Base-by-base conservation (phyloP, 768 basidiomycete species). In the Artomyces pyxidatus region DNA sequence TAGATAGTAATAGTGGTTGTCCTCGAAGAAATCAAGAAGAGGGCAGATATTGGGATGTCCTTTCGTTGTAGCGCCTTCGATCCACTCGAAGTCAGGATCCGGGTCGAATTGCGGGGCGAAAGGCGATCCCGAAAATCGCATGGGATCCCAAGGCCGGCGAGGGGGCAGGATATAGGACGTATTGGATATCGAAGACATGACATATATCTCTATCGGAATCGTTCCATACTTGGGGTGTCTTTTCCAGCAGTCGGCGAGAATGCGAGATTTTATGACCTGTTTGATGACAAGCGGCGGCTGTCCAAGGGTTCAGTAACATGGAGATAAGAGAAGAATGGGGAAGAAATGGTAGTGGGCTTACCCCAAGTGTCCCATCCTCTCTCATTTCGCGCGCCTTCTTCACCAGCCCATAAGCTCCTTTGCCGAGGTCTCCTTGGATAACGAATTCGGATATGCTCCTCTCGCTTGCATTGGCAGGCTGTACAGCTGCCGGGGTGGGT, bases 181-280 rank as follows among this genome's bases (percentile, higher is more conserved):
- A 54, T 84, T 78, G 42, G 89, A 92, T 65, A 91, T 84, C 41
- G 87, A 81, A 50, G 88, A 88, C 89, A 92, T 88, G 61, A 92
- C 88, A 63, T 87, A 88, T 22, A 95, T 95, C 69, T 99, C 96
- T 70, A 98, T 95, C 14, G 96, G 95, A 59, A 98, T 96, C 7
- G 96, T 96, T 49, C 95, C 95, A 64, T 88, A 79, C 53, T 85
- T 80, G 37, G 88, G 87, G 64, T 99, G 95, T 61, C 88, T 89
- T 72, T 98, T 98, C 96, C 96, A 99, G 66, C 95, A 98, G 69
- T 99, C 95, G 26, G 95, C 95, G 45, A 99, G 77, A 51, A 99
- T 99, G 45, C 96, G 88, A 41, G 90, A 93, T 67, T 98, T 98
- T 73, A 98, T 94, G 61, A 98, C 85, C 67, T 96, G 94, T 63